Evolutionary conservation across 2,329 filamentous ascomycete genomes (phyloP), one percentile per base, ranked within the genome.

Genomic region (Cladosporium sp.): DNA sequence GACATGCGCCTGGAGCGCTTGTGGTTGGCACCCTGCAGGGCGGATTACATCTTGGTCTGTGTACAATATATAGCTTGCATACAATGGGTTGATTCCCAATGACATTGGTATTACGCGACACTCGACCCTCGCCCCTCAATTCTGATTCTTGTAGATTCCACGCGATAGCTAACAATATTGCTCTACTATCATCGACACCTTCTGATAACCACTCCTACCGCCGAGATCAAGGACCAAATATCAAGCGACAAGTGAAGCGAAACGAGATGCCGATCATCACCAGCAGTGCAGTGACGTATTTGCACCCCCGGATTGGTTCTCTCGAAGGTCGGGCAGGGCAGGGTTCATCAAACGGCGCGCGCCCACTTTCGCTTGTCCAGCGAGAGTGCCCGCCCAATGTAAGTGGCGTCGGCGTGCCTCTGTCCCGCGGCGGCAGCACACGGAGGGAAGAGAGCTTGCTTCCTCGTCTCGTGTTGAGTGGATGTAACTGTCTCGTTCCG

Each of bases 1-100:
- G 33, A 21, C 55, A 23, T 35, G 56, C 56, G 56, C 56, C 56
- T 59, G 56, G 56, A 44, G 56, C 56, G 56, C 33, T 46, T 40
- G 21, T 59, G 40, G 14, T n/a, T 57, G 14, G 55, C 55, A 35
- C 40, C 7, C 10, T 57, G 52, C 21, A 53, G 50, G 10, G 29
- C 23, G 28, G 50, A 31, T n/a, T 18, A 33, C 28, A 31, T 53
- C 26, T n/a, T 10, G 16, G 28, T 16, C 21, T 55, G 7, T 55
- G 52, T 55, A 55, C 52, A 55, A 12, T 33, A 55, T 16, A 55
- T 55, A 55, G 31, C 28, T 29, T 21, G 31, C 18, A 55, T 55
- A 31, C 52, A 55, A 33, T 55, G 52, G 52, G 28, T 21, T 5
- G 28, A 31, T 29, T 31, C 52, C 52, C 29, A 6, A 28, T 29